Percentiles rank a stretch among this genome's conserved stretches.
phyloP scores from a whole-genome alignment of 2,329 filamentous ascomycete genomes.

The Aspergillus sp. region DNA sequence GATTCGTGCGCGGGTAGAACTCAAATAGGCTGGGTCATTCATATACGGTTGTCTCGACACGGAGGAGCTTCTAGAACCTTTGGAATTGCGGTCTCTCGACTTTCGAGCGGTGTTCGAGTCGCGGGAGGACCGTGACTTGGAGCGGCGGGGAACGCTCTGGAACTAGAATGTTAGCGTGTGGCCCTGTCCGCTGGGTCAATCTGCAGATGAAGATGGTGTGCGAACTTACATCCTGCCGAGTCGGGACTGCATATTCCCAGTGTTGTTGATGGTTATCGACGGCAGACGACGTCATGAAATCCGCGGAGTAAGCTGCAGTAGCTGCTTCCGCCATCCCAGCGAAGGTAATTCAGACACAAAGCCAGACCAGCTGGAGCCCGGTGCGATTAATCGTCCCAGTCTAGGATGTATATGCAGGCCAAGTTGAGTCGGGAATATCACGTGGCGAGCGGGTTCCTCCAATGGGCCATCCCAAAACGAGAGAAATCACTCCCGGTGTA shows the following conservation, averaged over 20 bases:
- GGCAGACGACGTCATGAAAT: slow-evolving; percentile 29
- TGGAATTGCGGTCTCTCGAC: slow-evolving; percentile 22
- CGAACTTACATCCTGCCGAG: slow-evolving; percentile 27
- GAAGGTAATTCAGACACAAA: slow-evolving; percentile 11
- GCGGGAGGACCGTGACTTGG: slow-evolving; percentile 28
- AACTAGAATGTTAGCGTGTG: slow-evolving; percentile 10
- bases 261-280: slow-evolving; percentile 21
- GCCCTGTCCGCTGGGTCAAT: too few relatives aligned
- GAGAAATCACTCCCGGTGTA: slow-evolving; percentile 4
- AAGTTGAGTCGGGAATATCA: not conserved
- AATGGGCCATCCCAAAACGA: slow-evolving; percentile 23
- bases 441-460: slow-evolving; percentile 4
- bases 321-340: slow-evolving; percentile 33
- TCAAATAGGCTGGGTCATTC: slow-evolving; percentile 20
- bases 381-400: slow-evolving; percentile 1
- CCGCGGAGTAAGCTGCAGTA: slow-evolving; percentile 29
- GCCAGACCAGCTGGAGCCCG: slow-evolving; percentile 29
- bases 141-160: slow-evolving; percentile 16
- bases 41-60: slow-evolving; percentile 22
- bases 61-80: slow-evolving; percentile 32
- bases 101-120: slow-evolving; percentile 24
- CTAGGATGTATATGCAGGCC: not conserved
- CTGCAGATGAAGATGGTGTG: too few relatives aligned
- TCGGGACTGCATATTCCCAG: slow-evolving; percentile 32
- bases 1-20: slow-evolving; percentile 22